Evolutionary conservation across 106 monocot genomes (phyloP), one percentile per base, ranked within the genome.

Genomic region (Dioscorea dumetorum): DNA sequence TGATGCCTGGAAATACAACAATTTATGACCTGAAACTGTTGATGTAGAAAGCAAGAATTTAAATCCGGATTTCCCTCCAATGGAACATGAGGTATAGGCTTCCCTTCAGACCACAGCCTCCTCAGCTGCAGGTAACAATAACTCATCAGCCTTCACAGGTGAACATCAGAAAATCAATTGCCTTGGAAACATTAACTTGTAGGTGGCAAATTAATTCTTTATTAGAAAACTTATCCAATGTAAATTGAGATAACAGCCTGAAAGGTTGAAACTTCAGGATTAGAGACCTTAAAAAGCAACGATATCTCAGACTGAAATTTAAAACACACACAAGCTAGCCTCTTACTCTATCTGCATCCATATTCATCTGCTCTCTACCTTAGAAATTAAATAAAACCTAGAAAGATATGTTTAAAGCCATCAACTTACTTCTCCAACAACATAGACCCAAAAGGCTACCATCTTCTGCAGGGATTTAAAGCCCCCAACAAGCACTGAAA

Each of bases 11-110:
- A 77, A 83, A 94, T 94, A 77, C 90, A 94, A 62, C 94, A 87
- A 80, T 94, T 94, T 60, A 94, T 82, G 22, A 83, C 82, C 76
- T 94, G 94, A 22, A 94, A 70, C 64, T 90, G 82, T 68, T 94
- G 94, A 76, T 87, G 82, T 75, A 94, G 74, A 24, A 74, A 80
- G 78, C 94, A 94, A 52, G 74, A 82, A 70, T 90, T 80, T 73
- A 94, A 77, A 64, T 94, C 84, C 41, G 94, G 94, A 67, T 75
- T 74, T 31, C 65, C 82, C 76, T 94, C 94, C 70, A 82, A 64
- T 80, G 94, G 87, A 73, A 90, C 82, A 60, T 77, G 73, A 69
- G 94, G 94, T 70, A 94, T 78, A 52, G 94, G 90, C 73, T 78
- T 69, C 51, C 76, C 84, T 70, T 78, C 76, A 58, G 73, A 82